phyloP scores from a whole-genome alignment of 306 rosid species.

The Acacia crassicarpa region DNA sequence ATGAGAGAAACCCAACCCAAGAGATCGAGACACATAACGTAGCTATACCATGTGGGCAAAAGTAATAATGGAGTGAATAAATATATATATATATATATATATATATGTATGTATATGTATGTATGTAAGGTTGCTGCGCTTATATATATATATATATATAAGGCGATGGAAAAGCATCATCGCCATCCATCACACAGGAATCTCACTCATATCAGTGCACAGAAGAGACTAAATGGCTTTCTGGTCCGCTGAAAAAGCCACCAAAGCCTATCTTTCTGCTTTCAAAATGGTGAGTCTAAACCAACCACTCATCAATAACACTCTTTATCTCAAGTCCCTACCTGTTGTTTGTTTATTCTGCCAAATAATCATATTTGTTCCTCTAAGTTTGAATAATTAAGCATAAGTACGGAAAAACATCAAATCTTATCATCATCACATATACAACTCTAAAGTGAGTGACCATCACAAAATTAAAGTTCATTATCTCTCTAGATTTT shows the following conservation, averaged over 20 bases:
- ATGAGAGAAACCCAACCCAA: no score
- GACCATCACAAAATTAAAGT: no score
- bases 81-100: no score
- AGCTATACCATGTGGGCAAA: conserved; percentile 10
- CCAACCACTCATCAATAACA: not conserved
- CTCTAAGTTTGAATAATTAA: no score
- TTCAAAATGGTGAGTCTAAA: conserved; percentile 63
- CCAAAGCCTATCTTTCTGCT: conserved; percentile 84
- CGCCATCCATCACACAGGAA: conserved; percentile 23
- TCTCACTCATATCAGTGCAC: not conserved
- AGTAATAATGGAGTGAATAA: not conserved
- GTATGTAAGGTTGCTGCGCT: no score
- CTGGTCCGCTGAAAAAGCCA: conserved; percentile 99
- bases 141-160: no score
- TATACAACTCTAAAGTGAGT: no score
- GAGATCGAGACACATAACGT: conserved; percentile 28
- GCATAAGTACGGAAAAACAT: no score
- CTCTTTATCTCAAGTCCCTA: not conserved
- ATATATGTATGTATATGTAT: no score
- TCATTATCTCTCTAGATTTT: no score
- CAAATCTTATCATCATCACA: no score
- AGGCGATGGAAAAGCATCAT: conserved; percentile 20
- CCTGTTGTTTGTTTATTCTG: not conserved
- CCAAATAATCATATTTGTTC: no score
- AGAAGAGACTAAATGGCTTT: conserved; percentile 46